Percentiles rank a stretch among this genome's conserved stretches.
Conservation (phyloP, 139 green algal species). For the Mesostigma viride region DNA sequence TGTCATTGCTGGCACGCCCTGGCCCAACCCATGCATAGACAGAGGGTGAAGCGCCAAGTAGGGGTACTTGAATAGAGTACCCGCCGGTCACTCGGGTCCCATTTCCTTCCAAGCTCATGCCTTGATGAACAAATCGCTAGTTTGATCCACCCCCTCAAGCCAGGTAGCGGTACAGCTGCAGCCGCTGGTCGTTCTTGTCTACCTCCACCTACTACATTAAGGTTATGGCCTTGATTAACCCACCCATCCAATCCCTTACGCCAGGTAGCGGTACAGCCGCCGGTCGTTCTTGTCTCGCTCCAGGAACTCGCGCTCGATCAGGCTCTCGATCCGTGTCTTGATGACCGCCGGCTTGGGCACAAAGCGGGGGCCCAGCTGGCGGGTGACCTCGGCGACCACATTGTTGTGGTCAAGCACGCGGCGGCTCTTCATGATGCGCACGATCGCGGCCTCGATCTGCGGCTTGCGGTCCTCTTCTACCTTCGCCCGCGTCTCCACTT, state of each 20-base stretch:
- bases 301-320: constrained; percentile 96
- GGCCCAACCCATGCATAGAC: too few relatives aligned
- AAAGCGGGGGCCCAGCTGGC: constrained; percentile 73
- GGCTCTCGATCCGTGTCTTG: constrained; percentile 95
- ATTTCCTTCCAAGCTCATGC: too few relatives aligned
- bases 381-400: constrained; percentile 84
- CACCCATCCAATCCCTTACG: constrained; percentile 14
- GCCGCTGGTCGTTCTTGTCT: constrained; percentile 73
- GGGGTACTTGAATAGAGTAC: too few relatives aligned
- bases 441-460: constrained; percentile 94
- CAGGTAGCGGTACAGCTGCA: constrained; percentile 68
- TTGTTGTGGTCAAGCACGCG: constrained; percentile 79
- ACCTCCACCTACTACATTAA: constrained; percentile 93
- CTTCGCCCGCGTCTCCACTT: constrained; percentile 77
- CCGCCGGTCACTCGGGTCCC: too few relatives aligned
- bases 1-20: too few relatives aligned
- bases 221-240: constrained; percentile 88
- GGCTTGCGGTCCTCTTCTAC: constrained; percentile 96
- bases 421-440: constrained; percentile 92
- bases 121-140: too few relatives aligned
- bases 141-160: constrained; percentile 14
- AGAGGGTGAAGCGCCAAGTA: too few relatives aligned
- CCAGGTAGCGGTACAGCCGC: constrained; percentile 63
- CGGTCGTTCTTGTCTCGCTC: constrained; percentile 81
- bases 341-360: constrained; percentile 78